Percentiles rank a stretch among this genome's conserved stretches.
Evolutionary conservation across 805 yeast genomes (phyloP).

Genomic region (Lipomyces kockii): DNA sequence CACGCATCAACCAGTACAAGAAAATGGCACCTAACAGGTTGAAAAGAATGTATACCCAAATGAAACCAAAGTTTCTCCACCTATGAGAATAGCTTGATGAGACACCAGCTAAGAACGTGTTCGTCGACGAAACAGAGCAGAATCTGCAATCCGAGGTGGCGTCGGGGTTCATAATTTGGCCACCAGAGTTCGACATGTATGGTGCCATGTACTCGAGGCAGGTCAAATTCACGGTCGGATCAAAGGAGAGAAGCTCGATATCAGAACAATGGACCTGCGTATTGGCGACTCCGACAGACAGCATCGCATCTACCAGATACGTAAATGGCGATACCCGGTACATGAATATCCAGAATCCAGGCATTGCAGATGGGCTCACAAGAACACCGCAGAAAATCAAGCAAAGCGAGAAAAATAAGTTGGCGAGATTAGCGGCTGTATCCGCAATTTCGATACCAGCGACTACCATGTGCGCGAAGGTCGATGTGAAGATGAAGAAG

Average conservation of each 20-base stretch:
- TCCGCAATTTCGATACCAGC: slow-evolving; percentile 42
- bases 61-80: slow-evolving; percentile 70
- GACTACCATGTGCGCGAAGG: slow-evolving; percentile 59
- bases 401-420: slow-evolving; percentile 58
- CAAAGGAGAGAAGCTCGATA: slow-evolving; percentile 55
- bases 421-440: slow-evolving; percentile 38
- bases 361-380: slow-evolving; percentile 61
- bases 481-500: slow-evolving; percentile 50
- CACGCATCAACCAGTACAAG: slow-evolving; percentile 38
- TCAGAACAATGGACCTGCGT: slow-evolving; percentile 56
- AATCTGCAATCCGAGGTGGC: slow-evolving; percentile 45
- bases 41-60: slow-evolving; percentile 52
- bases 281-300: slow-evolving; percentile 56
- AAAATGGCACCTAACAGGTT: slow-evolving; percentile 51
- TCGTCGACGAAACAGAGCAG: slow-evolving; percentile 27
- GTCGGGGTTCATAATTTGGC: slow-evolving; percentile 61
- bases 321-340: slow-evolving; percentile 73
- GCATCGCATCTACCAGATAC: slow-evolving; percentile 64
- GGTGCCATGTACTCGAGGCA: slow-evolving; percentile 60
- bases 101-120: slow-evolving; percentile 43
- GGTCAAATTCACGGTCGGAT: slow-evolving; percentile 60
- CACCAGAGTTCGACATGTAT: slow-evolving; percentile 53
- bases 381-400: slow-evolving; percentile 73
- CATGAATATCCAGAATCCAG: slow-evolving; percentile 87
- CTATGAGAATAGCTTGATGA: slow-evolving; percentile 53